phyloP scores from a whole-genome alignment of 2,329 filamentous ascomycete genomes.

The Stagonosporopsis chrysanthemi region DNA sequence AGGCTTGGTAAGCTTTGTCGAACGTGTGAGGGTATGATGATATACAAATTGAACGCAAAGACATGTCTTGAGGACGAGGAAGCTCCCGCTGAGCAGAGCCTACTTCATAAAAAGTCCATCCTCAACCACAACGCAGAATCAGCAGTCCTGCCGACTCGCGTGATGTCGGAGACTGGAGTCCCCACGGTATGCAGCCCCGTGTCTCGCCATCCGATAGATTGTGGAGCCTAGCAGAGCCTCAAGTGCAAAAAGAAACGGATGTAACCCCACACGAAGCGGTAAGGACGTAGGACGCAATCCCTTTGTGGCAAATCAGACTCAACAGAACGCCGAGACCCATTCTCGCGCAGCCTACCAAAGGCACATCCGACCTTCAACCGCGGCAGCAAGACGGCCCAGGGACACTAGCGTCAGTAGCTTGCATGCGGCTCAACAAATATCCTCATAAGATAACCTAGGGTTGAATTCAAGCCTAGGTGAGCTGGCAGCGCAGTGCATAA shows the following conservation, averaged over 20 bases:
- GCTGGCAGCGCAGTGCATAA: conserved; percentile 4
- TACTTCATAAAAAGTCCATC: too few species aligned
- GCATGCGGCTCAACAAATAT: conserved; percentile 20
- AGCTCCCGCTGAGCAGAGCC: neutral
- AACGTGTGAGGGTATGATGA: neutral
- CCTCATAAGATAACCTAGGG: conserved; percentile 4
- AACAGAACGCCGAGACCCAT: neutral
- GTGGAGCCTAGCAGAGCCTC: conserved; percentile 20
- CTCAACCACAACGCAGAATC: neutral
- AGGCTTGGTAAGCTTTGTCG: conserved; percentile 4
- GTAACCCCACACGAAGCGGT: conserved; percentile 13
- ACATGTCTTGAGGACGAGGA: too few species aligned
- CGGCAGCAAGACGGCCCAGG: conserved; percentile 9
- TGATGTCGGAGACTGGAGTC: conserved; percentile 12
- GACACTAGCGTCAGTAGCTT: conserved; percentile 2
- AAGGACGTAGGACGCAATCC: conserved; percentile 1
- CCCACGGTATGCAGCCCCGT: conserved; percentile 10
- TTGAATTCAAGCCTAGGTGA: neutral
- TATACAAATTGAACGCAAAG: too few species aligned
- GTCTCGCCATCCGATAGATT: conserved; percentile 13
- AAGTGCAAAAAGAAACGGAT: conserved; percentile 10
- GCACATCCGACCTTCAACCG: conserved; percentile 13
- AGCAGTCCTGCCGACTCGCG: neutral
- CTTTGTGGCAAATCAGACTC: conserved; percentile 6
- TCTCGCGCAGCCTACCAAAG: neutral